These are phyloP conservation scores for Colletotrichum scovillei DNA, from an alignment of 2,329 filamentous ascomycete species.

Conservation along the genomic window DNA sequence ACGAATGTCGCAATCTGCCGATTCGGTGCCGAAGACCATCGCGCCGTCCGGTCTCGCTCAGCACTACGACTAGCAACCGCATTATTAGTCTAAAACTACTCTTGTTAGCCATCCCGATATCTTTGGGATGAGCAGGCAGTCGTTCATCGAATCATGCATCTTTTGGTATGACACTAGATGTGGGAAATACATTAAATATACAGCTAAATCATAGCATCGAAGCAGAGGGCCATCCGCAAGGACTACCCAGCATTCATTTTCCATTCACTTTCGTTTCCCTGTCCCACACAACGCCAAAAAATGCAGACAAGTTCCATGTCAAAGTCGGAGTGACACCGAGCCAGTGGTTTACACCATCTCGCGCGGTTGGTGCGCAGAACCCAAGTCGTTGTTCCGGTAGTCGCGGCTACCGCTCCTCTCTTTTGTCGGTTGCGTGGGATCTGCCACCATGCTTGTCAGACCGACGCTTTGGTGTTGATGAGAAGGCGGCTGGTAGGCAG, in stretches of 20 bases:
- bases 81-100: neutral
- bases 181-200: slow-evolving; percentile 13
- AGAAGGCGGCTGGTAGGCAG: slow-evolving; percentile 27
- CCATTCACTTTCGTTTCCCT: slow-evolving; percentile 11
- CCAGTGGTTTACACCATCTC: slow-evolving; percentile 29
- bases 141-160: slow-evolving; percentile 6
- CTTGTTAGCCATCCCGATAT: neutral
- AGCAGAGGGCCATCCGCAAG: neutral
- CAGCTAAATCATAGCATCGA: neutral
- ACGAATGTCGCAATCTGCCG: slow-evolving; percentile 17
- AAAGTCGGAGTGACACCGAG: neutral
- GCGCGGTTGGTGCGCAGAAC: slow-evolving; percentile 30
- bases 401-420: slow-evolving; percentile 33
- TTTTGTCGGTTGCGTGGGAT: slow-evolving; percentile 21
- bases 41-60: neutral
- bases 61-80: neutral
- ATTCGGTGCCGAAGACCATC: slow-evolving; percentile 21
- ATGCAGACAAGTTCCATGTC: neutral
- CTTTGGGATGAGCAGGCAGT: neutral
- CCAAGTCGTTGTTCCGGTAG: slow-evolving; percentile 31
- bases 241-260: neutral
- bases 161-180: neutral
- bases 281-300: neutral
- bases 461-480: slow-evolving; percentile 31
- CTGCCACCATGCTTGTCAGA: slow-evolving; percentile 30